A percentile compares a stretch with the other conserved stretches of the same genome.
Evolutionary conservation across 345 rosid genomes (phyloP).

Genomic region (Carallia pectinifolia): DNA sequence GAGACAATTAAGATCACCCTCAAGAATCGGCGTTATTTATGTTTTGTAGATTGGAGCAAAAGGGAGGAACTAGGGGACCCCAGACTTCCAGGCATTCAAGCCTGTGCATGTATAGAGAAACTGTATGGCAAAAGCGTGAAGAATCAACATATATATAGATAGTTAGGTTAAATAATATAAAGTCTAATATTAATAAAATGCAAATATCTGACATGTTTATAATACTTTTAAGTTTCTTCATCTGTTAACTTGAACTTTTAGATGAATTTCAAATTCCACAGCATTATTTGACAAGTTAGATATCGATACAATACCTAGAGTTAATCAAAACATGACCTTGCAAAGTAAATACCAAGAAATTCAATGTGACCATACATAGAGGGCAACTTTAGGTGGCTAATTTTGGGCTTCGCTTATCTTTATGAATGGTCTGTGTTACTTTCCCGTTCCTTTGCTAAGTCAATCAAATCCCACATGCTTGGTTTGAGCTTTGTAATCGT

Average conservation of each 20-base stretch:
- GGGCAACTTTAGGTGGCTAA: not conserved
- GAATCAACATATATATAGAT: slow-evolving; percentile 4
- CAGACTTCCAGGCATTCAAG: no score
- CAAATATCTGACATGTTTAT: no score
- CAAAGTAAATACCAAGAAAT: not conserved
- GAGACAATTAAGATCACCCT: not conserved
- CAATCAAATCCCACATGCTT: slow-evolving; percentile 1
- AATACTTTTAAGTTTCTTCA: no score
- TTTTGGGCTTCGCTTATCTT: no score
- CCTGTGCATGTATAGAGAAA: not conserved
- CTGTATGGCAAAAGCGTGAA: slow-evolving; percentile 8
- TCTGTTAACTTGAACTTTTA: no score
- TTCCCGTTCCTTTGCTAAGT: not conserved
- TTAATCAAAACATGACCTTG: slow-evolving; percentile 5
- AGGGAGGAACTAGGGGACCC: no score
- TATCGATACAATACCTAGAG: slow-evolving; percentile 1
- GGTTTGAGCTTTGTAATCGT: no score
- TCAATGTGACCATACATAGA: not conserved
- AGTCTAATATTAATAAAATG: no score
- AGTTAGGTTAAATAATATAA: no score
- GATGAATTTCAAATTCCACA: no score
- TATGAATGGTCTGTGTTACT: no score
- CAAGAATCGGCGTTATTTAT: not conserved
- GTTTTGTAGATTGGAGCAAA: no score
- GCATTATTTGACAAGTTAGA: not conserved